A percentile compares a stretch with the other conserved stretches of the same genome.
phyloP scores from a whole-genome alignment of 371 early-diverging fungal genomes.

The Apophysomyces variabilis region DNA sequence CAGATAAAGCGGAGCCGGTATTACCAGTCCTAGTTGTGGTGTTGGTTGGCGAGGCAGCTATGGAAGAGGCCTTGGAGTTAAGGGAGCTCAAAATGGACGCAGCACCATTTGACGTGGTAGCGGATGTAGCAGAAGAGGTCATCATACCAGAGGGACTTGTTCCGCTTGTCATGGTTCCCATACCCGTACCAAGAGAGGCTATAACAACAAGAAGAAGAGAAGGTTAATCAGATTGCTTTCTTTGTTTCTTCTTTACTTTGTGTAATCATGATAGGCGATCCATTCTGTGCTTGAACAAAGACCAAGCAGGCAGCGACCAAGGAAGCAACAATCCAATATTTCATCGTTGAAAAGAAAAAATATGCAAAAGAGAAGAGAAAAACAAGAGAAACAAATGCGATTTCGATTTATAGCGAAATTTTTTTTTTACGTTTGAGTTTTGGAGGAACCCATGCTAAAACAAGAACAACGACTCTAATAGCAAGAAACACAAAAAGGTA shows the following conservation, averaged over 20 bases:
- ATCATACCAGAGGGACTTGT: neutral
- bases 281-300: neutral
- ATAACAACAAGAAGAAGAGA: too few relatives aligned
- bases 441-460: slow-evolving; percentile 1
- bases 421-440: too few relatives aligned
- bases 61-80: slow-evolving; percentile 6
- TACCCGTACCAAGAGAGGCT: neutral
- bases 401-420: neutral
- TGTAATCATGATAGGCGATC: neutral
- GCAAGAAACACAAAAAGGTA: too few relatives aligned
- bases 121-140: neutral
- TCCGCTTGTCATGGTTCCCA: neutral
- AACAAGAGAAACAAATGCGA: neutral
- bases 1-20: neutral
- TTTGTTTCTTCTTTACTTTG: neutral
- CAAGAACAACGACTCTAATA: neutral
- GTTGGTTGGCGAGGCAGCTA: neutral
- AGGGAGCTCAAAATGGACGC: neutral
- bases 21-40: neutral
- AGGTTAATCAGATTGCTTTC: too few relatives aligned
- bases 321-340: neutral
- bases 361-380: neutral
- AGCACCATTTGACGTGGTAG: neutral
- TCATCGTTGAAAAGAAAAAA: neutral
- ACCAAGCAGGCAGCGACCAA: neutral